Base-by-base conservation (phyloP, 2,329 filamentous ascomycete species). In the Neonectria magnoliae region DNA sequence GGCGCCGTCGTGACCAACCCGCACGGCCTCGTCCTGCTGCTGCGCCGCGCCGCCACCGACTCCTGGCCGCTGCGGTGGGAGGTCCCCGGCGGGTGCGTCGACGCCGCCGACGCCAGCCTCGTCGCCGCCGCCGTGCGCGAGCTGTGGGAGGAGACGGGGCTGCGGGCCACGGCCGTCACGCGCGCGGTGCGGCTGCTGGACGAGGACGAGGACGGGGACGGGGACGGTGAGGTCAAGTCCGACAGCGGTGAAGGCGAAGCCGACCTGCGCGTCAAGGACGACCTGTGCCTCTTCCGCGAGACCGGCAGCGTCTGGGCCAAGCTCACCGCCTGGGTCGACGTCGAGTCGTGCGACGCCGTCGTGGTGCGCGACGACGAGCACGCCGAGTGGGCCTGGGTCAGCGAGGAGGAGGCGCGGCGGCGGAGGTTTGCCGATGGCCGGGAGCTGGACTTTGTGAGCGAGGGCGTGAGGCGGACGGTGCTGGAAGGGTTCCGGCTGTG, bases 141-240 rank as follows among this genome's bases (percentile, higher is more conserved):
- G 72, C 76, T 86, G 1, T 78, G 75, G 73, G 84, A 86, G 68
- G 83, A 85, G 68, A 72, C 82, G 0, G 78, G 80, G 0, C 76
- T 85, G 0, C 48, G 60, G 2, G 78, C 77, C 6, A 68, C 60
- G 1, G 59, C 60, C 7, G 73, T 82, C 2, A 68, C 67, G 10
- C 62, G 62, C 5, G 63, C 71, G 1, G 70, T 76, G 42, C 22
- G 62, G 63, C 51, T 68, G 66, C 3, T 58, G 61, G 11, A 42
- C 45, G 1, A 41, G 53, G 13, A 11, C 0, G 18, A 41, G 16
- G 45, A 16, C 11, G 25, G 14, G 1, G 36, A 58, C 22, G 22
- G 22, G 4, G 22, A 4, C 22, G 22, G 22, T 2, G 50, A 36
- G 3, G 9, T 10, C 4, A 5, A 9, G 7, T 36, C 27, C 42